Base-by-base conservation (phyloP, 805 yeast species). In the Schwanniomyces vanrijiae region DNA sequence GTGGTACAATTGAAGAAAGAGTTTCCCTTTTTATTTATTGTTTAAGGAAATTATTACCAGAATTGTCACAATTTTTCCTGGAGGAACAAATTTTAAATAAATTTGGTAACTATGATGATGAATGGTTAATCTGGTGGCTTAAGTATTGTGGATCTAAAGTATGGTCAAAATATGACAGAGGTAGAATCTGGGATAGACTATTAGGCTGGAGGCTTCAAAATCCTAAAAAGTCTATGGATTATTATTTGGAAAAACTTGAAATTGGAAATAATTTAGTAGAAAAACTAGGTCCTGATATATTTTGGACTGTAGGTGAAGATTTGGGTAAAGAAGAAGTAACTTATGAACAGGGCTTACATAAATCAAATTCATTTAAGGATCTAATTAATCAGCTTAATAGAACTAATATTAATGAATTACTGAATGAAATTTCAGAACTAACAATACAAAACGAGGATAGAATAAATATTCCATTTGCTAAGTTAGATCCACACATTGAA, bases 101-200 rank as follows among this genome's bases (percentile, higher is more conserved):
- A 35, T 74, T 73, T 46, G 77, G 78, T 3, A 57, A 64, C 55
- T 75, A 81, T 49, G 90, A 86, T 52, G 94, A 88, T 55, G 90
- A 85, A 60, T 91, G 97, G 97, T 72, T 90, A 21, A 77, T 89
- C 34, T 91, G 96, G 96, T 91, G 97, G 97, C 73, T 91, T 52
- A 89, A 90, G 61, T 91, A 88, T 77, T 81, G 88, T 59, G 97
- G 97, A 18, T 81, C 94, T 11, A 88, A 88, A 65, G 90, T 86
- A 5, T 82, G 95, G 80, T 84, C 90, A 38, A 78, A 86, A 51
- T 76, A 75, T 48, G 96, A 90, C 64, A 69, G 97, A 44, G 96
- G 94, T 10, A 75, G 96, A 50, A 75, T 90, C 5, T 91, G 98
- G 98, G 98, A 91, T 68, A 68, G 83, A 52, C 65, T 90, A 39